Conservation (phyloP, 1,284 basidiomycete genomes). For the Ustilago nuda region DNA sequence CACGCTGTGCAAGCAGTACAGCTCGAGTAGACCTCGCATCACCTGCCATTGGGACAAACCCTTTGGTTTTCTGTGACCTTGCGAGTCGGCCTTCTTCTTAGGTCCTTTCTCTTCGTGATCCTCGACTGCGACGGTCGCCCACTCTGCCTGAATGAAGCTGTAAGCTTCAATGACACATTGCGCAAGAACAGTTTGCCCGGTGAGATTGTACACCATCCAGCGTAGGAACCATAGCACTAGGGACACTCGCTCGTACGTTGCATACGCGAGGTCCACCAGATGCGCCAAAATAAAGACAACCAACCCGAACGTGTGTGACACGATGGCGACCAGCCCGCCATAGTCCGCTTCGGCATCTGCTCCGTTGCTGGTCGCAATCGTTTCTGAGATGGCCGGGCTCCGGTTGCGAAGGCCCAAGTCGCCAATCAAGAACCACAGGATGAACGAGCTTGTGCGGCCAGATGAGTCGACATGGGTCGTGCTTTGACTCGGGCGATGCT, state of each 20-base stretch:
- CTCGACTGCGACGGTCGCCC: constrained; percentile 63
- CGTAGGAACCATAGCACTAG: constrained; percentile 62
- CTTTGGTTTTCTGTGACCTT: constrained; percentile 31
- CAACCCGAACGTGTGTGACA: constrained; percentile 47
- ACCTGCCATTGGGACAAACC: constrained; percentile 63
- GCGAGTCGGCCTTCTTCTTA: constrained; percentile 14
- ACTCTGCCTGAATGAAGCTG: constrained; percentile 60
- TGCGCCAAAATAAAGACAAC: constrained; percentile 64
- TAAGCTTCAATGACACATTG: constrained; percentile 62
- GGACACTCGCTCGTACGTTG: constrained; percentile 40
- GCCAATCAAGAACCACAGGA: constrained; percentile 60
- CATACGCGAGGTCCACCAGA: constrained; percentile 55
- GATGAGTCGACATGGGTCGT: constrained; percentile 36
- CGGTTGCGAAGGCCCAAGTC: constrained; percentile 51
- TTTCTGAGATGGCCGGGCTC: background rate
- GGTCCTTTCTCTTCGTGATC: constrained; percentile 64
- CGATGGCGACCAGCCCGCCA: constrained; percentile 30
- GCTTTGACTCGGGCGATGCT: constrained; percentile 6
- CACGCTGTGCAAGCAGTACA: constrained; percentile 62
- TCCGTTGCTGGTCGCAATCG: background rate
- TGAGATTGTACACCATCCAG: constrained; percentile 63
- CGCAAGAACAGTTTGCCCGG: constrained; percentile 62
- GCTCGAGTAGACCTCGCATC: constrained; percentile 60
- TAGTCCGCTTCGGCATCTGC: constrained; percentile 17
- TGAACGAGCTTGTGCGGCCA: constrained; percentile 46